A percentile compares a stretch with the other conserved stretches of the same genome.
phyloP scores from a whole-genome alignment of 2,329 filamentous ascomycete genomes.

The Trichoderma koningiopsis region DNA sequence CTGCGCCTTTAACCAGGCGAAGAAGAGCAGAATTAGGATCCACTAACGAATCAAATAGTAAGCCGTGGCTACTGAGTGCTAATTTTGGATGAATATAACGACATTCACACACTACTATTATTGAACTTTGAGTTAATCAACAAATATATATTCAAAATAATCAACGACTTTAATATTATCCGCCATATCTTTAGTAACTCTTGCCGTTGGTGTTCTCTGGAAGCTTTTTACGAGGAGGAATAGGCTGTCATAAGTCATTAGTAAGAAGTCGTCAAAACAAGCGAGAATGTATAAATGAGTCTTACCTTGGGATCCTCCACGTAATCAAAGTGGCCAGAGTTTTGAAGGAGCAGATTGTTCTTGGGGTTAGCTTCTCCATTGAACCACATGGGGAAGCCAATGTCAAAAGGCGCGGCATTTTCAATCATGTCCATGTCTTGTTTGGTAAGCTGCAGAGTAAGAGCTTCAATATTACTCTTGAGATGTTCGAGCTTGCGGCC shows the following conservation, averaged over 20 bases:
- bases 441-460: slow-evolving; percentile 59
- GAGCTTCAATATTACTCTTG: slow-evolving; percentile 68
- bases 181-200: not conserved
- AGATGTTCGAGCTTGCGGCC: slow-evolving; percentile 70
- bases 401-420: slow-evolving; percentile 59
- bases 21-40: not conserved
- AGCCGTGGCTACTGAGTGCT: not conserved
- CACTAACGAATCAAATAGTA: not conserved
- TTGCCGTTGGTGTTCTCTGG: not conserved
- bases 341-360: slow-evolving; percentile 46
- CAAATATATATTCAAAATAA: not conserved
- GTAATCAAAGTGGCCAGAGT: slow-evolving; percentile 55
- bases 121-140: not conserved
- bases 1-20: too few relatives aligned
- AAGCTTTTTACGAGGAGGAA: not conserved
- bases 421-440: slow-evolving; percentile 70
- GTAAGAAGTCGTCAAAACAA: accelerated
- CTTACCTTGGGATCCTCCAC: slow-evolving; percentile 45
- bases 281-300: not conserved
- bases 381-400: slow-evolving; percentile 68
- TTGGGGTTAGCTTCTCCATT: slow-evolving; percentile 47
- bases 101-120: not conserved
- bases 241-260: not conserved
- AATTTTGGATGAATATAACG: not conserved
- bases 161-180: too few relatives aligned